These are phyloP conservation scores for Cystobasidium ongulense DNA, from an alignment of 768 basidiomycete species.

Conservation along the genomic window DNA sequence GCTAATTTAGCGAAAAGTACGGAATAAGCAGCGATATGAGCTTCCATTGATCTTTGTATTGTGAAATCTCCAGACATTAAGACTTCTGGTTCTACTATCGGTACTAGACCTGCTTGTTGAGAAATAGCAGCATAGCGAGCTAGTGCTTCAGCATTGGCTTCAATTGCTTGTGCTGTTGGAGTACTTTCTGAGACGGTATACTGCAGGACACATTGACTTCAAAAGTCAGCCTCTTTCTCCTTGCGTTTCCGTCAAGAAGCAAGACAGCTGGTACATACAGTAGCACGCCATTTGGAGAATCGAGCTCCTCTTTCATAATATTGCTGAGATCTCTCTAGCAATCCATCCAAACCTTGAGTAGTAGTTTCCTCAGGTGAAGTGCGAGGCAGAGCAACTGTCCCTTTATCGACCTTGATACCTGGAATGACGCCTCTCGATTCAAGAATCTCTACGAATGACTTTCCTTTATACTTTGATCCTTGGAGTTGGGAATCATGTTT, in stretches of 20 bases:
- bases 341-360: slow-evolving; percentile 25
- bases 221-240: too few species aligned
- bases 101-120: slow-evolving; percentile 45
- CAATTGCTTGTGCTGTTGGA: slow-evolving; percentile 16
- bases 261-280: neutral
- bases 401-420: slow-evolving; percentile 28
- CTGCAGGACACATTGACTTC: neutral
- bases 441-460: slow-evolving; percentile 14
- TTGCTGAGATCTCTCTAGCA: slow-evolving; percentile 7
- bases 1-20: slow-evolving; percentile 15
- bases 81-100: slow-evolving; percentile 27
- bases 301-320: slow-evolving; percentile 27
- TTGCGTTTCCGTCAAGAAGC: neutral
- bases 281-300: slow-evolving; percentile 29
- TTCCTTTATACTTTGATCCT: slow-evolving; percentile 4
- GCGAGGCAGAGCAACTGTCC: slow-evolving; percentile 7
- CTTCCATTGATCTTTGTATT: slow-evolving; percentile 24
- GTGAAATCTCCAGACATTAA: slow-evolving; percentile 27
- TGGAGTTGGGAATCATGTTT: slow-evolving; percentile 15
- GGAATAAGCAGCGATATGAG: slow-evolving; percentile 29
- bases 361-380: slow-evolving; percentile 24
- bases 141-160: slow-evolving; percentile 38
- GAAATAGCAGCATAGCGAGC: slow-evolving; percentile 53
- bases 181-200: slow-evolving; percentile 23
- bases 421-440: neutral